Evolutionary conservation across 225 moss, liverwort and hornwort species (phyloP).

Genomic region (Polytrichum formosum): DNA sequence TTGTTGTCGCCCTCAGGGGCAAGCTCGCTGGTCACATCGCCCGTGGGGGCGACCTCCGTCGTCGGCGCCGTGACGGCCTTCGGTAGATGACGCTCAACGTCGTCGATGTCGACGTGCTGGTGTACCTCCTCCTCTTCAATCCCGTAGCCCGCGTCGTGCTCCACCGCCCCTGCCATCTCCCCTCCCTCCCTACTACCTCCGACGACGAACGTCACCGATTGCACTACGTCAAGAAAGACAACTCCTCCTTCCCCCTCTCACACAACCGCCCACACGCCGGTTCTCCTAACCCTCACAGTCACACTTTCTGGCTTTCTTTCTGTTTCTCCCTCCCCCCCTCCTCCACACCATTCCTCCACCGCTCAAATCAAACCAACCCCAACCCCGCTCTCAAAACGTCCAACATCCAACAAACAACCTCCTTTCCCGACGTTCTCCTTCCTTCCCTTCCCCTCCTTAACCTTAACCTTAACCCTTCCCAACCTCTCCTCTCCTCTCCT

Average conservation of each 20-base stretch:
- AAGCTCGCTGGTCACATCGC: conserved; percentile 22
- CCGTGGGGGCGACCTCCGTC: conserved; percentile 28
- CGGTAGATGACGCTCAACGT: conserved; percentile 16
- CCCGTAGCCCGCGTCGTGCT: conserved; percentile 14
- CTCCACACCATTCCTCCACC: not conserved
- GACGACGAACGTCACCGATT: not conserved
- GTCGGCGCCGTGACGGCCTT: conserved; percentile 13
- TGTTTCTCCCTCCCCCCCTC: not conserved
- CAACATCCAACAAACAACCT: not conserved
- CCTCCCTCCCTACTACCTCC: not conserved
- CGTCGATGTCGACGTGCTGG: conserved; percentile 16
- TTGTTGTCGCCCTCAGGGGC: conserved; percentile 3
- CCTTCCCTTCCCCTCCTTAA: too few species aligned
- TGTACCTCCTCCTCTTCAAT: not conserved
- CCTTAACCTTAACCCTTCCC: too few species aligned
- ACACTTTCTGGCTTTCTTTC: too few species aligned
- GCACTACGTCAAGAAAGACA: not conserved
- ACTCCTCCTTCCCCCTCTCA: conserved; percentile 4
- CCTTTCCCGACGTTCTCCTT: too few species aligned
- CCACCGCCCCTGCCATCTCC: conserved; percentile 38
- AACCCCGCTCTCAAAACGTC: not conserved
- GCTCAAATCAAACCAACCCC: not conserved
- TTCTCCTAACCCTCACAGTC: not conserved
- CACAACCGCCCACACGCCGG: not conserved
- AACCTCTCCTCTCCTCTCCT: too few species aligned